phyloP scores from a whole-genome alignment of 2,329 filamentous ascomycete genomes.

The Alternaria arborescens region DNA sequence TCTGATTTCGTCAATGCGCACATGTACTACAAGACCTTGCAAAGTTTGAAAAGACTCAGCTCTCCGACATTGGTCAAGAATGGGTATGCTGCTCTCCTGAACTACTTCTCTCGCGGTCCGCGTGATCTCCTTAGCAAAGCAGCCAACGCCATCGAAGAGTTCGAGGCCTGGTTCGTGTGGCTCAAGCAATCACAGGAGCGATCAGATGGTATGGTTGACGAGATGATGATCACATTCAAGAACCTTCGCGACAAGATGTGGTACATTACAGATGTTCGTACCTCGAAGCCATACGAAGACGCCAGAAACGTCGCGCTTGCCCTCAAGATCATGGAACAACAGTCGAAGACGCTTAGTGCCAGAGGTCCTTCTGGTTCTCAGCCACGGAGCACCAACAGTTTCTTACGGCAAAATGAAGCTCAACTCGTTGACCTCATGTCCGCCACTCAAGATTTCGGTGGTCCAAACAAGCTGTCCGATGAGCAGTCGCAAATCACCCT shows the following conservation, averaged over 20 bases:
- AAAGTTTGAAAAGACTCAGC: slow-evolving; percentile 72
- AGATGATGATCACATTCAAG: slow-evolving; percentile 76
- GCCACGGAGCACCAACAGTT: slow-evolving; percentile 59
- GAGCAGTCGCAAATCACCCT: slow-evolving; percentile 87
- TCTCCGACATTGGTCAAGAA: slow-evolving; percentile 70
- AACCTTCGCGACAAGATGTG: slow-evolving; percentile 96
- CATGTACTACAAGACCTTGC: slow-evolving; percentile 83
- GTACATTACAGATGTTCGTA: slow-evolving; percentile 94
- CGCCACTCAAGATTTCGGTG: slow-evolving; percentile 82
- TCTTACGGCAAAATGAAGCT: slow-evolving; percentile 81
- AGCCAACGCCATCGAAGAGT: slow-evolving; percentile 77
- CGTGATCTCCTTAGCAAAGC: slow-evolving; percentile 74
- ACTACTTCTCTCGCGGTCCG: slow-evolving; percentile 77
- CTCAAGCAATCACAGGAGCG: slow-evolving; percentile 83
- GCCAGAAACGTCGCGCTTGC: slow-evolving; percentile 86
- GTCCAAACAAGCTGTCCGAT: slow-evolving; percentile 94
- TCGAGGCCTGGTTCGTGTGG: slow-evolving; percentile 83
- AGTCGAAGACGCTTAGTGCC: slow-evolving; percentile 53
- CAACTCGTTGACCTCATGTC: slow-evolving; percentile 89
- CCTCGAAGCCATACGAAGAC: slow-evolving; percentile 87
- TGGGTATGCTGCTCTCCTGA: slow-evolving; percentile 74
- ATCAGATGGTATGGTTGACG: slow-evolving; percentile 76
- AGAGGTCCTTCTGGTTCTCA: slow-evolving; percentile 51
- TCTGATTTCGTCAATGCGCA: slow-evolving; percentile 86
- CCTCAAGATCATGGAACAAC: slow-evolving; percentile 85